phyloP scores from a whole-genome alignment of 441 rosid genomes.

The Monsonia emarginata region DNA sequence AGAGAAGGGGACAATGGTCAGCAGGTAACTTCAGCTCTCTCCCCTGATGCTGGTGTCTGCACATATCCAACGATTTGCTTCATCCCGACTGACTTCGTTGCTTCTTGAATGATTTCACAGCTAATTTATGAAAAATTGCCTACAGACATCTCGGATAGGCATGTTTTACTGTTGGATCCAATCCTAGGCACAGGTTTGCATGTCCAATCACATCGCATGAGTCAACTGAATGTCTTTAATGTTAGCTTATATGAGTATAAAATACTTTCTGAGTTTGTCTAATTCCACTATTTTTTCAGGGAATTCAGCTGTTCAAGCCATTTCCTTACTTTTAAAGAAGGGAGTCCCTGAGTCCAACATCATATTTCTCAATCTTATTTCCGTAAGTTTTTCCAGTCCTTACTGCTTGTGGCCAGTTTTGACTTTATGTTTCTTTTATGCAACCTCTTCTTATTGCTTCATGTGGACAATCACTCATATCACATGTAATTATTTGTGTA shows the following conservation, averaged over 20 bases:
- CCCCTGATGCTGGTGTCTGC: neutral
- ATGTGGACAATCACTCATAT: no score
- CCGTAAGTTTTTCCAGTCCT: constrained; percentile 40
- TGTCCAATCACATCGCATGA: neutral
- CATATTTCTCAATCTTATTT: constrained; percentile 86
- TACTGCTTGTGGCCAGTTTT: neutral
- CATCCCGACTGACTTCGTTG: constrained; percentile 17
- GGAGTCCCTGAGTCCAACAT: constrained; percentile 91
- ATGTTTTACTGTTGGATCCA: constrained; percentile 82
- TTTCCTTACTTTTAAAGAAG: constrained; percentile 67
- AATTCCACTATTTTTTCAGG: constrained; percentile 34
- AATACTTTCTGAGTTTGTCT: neutral
- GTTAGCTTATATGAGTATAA: neutral
- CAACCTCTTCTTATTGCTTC: no score
- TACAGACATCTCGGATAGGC: constrained; percentile 79
- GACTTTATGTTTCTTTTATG: neutral
- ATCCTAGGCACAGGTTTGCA: constrained; percentile 86
- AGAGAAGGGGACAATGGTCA: constrained; percentile 98
- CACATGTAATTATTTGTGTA: neutral
- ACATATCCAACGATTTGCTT: constrained; percentile 4
- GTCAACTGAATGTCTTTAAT: neutral
- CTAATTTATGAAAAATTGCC: constrained; percentile 89
- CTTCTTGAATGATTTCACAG: constrained; percentile 32
- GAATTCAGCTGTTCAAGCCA: constrained; percentile 90
- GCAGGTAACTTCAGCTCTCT: constrained; percentile 40